Evolutionary conservation across 1,284 basidiomycete species (phyloP).

Genomic region (Ustilago tritici): DNA sequence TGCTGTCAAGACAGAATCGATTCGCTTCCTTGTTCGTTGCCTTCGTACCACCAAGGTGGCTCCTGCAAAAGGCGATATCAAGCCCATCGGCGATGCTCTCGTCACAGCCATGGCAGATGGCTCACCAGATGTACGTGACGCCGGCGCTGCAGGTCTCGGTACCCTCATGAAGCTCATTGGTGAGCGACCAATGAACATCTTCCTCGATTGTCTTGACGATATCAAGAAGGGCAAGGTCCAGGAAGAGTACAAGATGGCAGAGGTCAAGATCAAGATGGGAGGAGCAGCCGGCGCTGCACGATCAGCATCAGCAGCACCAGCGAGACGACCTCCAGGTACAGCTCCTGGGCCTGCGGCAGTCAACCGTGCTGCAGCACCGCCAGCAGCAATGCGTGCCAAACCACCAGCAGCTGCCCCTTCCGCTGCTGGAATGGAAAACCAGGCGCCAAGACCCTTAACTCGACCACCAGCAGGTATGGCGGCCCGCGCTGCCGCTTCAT

Average conservation of each 20-base stretch:
- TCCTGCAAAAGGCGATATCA: constrained; percentile 81
- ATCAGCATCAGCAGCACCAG: constrained; percentile 29
- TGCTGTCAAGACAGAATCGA: constrained; percentile 91
- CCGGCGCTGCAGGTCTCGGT: constrained; percentile 88
- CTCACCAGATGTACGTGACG: constrained; percentile 88
- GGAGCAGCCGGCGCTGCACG: constrained; percentile 25
- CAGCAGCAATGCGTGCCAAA: constrained; percentile 31
- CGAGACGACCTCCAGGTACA: constrained; percentile 22
- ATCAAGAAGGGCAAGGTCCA: constrained; percentile 92
- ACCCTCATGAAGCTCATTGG: constrained; percentile 97
- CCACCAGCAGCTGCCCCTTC: constrained; percentile 24
- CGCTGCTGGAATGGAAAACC: constrained; percentile 42
- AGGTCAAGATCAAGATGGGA: constrained; percentile 60
- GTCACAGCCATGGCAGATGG: constrained; percentile 85
- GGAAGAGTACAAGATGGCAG: constrained; percentile 78
- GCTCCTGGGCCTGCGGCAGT: constrained; percentile 23
- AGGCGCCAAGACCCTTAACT: constrained; percentile 38
- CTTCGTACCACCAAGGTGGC: constrained; percentile 77
- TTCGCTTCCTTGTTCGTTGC: constrained; percentile 87
- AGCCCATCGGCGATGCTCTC: constrained; percentile 84
- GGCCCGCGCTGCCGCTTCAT: constrained; percentile 18
- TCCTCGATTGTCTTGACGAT: constrained; percentile 88
- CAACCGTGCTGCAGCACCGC: constrained; percentile 35
- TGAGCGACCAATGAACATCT: constrained; percentile 87
- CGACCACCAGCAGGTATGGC: constrained; percentile 27